Evolutionary conservation across 129 eudicot genomes (phyloP), one percentile per base, ranked within the genome.

Genomic region (Escallonia herrerae): DNA sequence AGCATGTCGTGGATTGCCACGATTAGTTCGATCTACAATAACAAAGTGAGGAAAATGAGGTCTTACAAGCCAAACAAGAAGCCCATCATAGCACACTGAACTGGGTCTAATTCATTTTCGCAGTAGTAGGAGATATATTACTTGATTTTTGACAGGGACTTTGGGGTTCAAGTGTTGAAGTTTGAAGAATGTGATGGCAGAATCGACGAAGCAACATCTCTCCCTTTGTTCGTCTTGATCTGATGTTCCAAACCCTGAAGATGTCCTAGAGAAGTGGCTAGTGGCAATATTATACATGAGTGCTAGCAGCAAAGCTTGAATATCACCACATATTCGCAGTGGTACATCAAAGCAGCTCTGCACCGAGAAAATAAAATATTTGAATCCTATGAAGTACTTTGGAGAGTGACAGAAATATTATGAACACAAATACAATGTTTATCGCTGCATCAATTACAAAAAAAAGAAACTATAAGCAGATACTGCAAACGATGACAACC

Each of bases 1-100:
- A 93, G 93, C 91, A 93, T 81, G 67, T 93, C 96, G 70, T 93
- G 99, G 75, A 93, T 89, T 43, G 90, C 90, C 65, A 86, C 81
- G 62, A 89, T 75, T 73, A 93, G 66, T 61, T 88, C 99, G 38
- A 80, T 69, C 99, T 93, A 80, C 48, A 43, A 83, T 53, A 72
- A 15, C 15, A 67, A 57, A 11, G 3, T 8, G 43, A 15, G 51
- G 57, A 5, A 63, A 14, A 58, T 49, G 46, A 43, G 4, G n/a
- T 40, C 6, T 33, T 12, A 66, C 50, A 14, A 39, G 14, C 66
- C 62, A 57, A 66, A 43, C 42, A 40, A 47, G 37, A 56, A 50
- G 4, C 33, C 15, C 2, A 22, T 6, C 4, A 60, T 22, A 22
- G 33, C 33, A 6, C 71, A 66, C 33, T 58, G 48, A 71, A 59